Base-by-base conservation (phyloP, 306 rosid species). In the Potentilla sterilis region DNA sequence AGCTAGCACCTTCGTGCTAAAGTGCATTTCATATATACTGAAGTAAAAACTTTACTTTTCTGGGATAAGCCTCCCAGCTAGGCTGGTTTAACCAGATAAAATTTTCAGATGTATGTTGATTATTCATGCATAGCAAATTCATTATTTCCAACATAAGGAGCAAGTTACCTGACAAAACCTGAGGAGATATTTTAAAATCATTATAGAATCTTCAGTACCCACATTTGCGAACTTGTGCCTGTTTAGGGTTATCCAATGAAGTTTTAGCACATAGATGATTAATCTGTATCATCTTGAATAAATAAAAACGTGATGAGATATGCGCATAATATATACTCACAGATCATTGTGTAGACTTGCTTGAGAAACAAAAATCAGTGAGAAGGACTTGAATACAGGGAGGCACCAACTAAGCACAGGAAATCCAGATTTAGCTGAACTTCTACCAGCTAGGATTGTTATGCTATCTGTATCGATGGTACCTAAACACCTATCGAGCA, bases 341-440 rank as follows among this genome's bases (percentile, higher is more conserved):
- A 63, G 8, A 77, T 88, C 86, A 77, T 82, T 82, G 66, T 76
- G 76, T 24, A 13, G 75, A 59, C 92, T 76, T 76, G 90, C 79
- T 62, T 78, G 87, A 68, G 85, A 83, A 80, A 66, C 69, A 68
- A 83, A 86, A 63, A 95, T 85, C 75, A 89, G 84, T 21, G 86
- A 83, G 83, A 90, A 80, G 66, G 85, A 92, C 87, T 90, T 90
- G 88, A 89, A 95, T 75, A 86, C 84, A 37, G 98, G 99, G 74
- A 89, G 85, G 81, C 88, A 89, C 96, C 97, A 92, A 82, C 82
- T 85, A 55, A 81, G 74, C 67, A 85, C 73, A 81, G 80, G 67
- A 64, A 83, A 78, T 48, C 79, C 84, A 77, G 67, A 73, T 81
- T 87, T 85, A 47, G 87, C 69, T 24, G 86, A 84, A 78, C 78